A percentile compares a stretch with the other conserved stretches of the same genome.
These are phyloP conservation scores for Rhizoclosmatium globosum DNA, from an alignment of 192 early-diverging fungal species.

Conservation along the genomic window DNA sequence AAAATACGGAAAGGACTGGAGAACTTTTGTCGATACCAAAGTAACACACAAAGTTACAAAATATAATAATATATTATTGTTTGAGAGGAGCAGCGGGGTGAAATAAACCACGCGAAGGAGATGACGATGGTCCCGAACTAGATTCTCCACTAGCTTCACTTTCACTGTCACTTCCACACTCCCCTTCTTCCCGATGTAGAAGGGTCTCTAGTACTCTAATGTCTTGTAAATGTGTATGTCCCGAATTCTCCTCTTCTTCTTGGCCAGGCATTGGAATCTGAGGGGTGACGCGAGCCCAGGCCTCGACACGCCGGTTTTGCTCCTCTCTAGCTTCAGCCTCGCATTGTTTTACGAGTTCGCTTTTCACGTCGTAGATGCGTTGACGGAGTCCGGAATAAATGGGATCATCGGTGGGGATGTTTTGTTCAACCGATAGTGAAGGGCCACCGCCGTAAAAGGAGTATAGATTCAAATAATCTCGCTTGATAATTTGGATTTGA, in stretches of 20 bases:
- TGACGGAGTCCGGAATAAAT: neutral
- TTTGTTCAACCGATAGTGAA: neutral
- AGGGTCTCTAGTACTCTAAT: neutral
- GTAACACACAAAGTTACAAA: neutral
- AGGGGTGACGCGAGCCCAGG: neutral
- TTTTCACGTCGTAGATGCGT: neutral
- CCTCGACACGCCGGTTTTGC: neutral
- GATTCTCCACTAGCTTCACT: neutral
- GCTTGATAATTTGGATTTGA: no score
- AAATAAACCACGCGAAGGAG: neutral
- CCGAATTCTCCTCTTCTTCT: neutral
- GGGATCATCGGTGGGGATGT: neutral
- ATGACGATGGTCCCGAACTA: neutral
- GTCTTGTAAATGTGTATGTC: neutral
- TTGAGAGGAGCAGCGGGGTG: neutral
- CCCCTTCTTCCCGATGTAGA: neutral
- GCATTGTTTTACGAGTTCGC: neutral
- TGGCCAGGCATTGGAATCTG: neutral
- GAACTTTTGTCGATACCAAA: neutral
- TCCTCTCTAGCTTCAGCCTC: neutral
- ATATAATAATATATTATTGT: neutral
- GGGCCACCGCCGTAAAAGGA: neutral
- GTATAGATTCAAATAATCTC: no score
- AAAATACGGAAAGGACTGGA: no score
- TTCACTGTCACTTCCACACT: neutral